A percentile compares a stretch with the other conserved stretches of the same genome.
These are phyloP conservation scores for Lactarius pseudohatsudake DNA, from an alignment of 768 basidiomycete genomes.

Conservation along the genomic window DNA sequence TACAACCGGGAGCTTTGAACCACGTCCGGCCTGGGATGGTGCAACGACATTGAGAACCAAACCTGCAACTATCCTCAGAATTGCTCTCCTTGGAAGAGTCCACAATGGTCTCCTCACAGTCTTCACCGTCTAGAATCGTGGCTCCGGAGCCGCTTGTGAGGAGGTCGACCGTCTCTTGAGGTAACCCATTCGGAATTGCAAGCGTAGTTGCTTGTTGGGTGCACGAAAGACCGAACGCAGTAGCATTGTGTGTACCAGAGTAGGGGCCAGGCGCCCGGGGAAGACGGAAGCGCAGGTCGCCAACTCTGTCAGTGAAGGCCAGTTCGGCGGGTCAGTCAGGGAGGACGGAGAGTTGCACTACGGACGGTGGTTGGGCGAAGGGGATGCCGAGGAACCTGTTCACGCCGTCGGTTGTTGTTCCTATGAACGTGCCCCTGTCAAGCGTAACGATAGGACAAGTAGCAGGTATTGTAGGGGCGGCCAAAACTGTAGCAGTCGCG, in stretches of 20 bases:
- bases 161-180: conserved; percentile 3
- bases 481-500: background rate
- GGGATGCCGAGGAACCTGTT: conserved; percentile 43
- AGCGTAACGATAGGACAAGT: conserved; percentile 32
- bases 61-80: conserved; percentile 12
- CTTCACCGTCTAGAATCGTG: conserved; percentile 20
- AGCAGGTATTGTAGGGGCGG: background rate
- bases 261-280: conserved; percentile 31
- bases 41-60: conserved; percentile 30
- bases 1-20: conserved; percentile 29
- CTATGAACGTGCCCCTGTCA: conserved; percentile 35
- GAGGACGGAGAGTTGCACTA: background rate
- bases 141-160: background rate
- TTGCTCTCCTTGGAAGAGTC: background rate
- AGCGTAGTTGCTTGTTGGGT: conserved; percentile 28
- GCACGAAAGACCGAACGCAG: conserved; percentile 30
- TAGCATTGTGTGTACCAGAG: conserved; percentile 25
- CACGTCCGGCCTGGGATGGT: conserved; percentile 15
- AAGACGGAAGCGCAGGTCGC: conserved; percentile 40
- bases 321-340: background rate
- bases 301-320: conserved; percentile 30
- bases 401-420: conserved; percentile 31
- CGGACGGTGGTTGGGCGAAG: conserved; percentile 42
- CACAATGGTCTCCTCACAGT: conserved; percentile 24
- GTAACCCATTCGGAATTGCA: background rate